Evolutionary conservation across 768 basidiomycete species (phyloP).

Genomic region (Crucibulum laeve): DNA sequence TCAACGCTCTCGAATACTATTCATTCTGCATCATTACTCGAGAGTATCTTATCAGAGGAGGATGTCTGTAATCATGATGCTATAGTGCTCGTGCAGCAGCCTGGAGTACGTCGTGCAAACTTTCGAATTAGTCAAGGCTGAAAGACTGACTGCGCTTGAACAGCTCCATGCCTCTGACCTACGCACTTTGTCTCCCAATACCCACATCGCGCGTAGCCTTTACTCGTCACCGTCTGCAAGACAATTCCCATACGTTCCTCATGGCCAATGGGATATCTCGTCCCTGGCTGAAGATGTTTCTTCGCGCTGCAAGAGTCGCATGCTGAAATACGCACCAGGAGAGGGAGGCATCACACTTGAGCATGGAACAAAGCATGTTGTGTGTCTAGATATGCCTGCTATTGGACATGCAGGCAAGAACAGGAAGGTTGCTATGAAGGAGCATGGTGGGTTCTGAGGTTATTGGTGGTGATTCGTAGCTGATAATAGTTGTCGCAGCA

Average conservation of each 20-base stretch:
- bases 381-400: constrained; percentile 54
- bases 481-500: constrained; percentile 26
- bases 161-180: constrained; percentile 80
- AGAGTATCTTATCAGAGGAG: constrained; percentile 36
- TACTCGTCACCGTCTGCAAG: constrained; percentile 47
- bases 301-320: constrained; percentile 47
- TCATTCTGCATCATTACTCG: constrained; percentile 33
- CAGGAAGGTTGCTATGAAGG: constrained; percentile 43
- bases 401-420: constrained; percentile 33
- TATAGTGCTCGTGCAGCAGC: constrained; percentile 65
- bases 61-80: constrained; percentile 62
- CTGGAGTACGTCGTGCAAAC: constrained; percentile 48
- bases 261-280: constrained; percentile 19
- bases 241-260: constrained; percentile 58
- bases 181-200: constrained; percentile 44
- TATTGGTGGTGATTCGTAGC: background rate
- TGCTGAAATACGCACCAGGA: constrained; percentile 38
- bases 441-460: constrained; percentile 43
- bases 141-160: constrained; percentile 5
- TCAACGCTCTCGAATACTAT: constrained; percentile 20
- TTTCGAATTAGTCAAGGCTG: background rate
- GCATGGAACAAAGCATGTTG: constrained; percentile 44
- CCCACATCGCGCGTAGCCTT: constrained; percentile 44
- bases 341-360: constrained; percentile 29
- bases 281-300: constrained; percentile 41